Conservation (phyloP, 108 stramenopile species). For the Bacterosira constricta region DNA sequence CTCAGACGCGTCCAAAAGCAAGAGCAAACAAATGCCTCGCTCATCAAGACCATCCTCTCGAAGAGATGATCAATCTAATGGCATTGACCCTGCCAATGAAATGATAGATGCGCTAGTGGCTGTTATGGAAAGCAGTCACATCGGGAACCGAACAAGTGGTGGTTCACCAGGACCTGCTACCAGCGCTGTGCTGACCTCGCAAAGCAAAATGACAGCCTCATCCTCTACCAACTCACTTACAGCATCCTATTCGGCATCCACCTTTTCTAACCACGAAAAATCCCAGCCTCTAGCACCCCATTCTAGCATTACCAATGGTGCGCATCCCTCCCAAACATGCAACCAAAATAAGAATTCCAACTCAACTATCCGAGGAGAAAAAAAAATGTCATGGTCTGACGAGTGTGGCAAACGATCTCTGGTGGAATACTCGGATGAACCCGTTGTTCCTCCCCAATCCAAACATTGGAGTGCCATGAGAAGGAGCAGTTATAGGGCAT, state of each 20-base stretch:
- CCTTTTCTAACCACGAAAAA: constrained; percentile 8
- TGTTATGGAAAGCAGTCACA: constrained; percentile 29
- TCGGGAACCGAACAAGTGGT: background rate
- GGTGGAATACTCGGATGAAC: constrained; percentile 71
- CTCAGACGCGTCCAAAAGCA: background rate
- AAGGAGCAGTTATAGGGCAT: constrained; percentile 19
- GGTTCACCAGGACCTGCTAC: constrained; percentile 8
- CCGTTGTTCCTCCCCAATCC: constrained; percentile 27
- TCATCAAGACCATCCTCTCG: constrained; percentile 1
- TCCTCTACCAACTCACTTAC: constrained; percentile 6
- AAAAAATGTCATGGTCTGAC: constrained; percentile 80
- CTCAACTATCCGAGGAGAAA: constrained; percentile 26
- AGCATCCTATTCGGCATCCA: constrained; percentile 24
- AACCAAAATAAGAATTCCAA: constrained; percentile 11
- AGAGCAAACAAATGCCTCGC: background rate
- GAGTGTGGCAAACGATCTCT: constrained; percentile 62
- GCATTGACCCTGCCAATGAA: constrained; percentile 16
- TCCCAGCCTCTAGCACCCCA: constrained; percentile 2
- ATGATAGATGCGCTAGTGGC: constrained; percentile 44
- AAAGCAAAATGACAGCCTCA: background rate
- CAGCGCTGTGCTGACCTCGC: background rate
- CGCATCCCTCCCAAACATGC: constrained; percentile 8
- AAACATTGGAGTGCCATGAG: constrained; percentile 25
- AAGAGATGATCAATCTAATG: background rate
- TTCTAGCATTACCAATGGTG: constrained; percentile 8